A percentile compares a stretch with the other conserved stretches of the same genome.
Evolutionary conservation across 148 eudicot species (phyloP).

Genomic region (Fallopia convolvulus): DNA sequence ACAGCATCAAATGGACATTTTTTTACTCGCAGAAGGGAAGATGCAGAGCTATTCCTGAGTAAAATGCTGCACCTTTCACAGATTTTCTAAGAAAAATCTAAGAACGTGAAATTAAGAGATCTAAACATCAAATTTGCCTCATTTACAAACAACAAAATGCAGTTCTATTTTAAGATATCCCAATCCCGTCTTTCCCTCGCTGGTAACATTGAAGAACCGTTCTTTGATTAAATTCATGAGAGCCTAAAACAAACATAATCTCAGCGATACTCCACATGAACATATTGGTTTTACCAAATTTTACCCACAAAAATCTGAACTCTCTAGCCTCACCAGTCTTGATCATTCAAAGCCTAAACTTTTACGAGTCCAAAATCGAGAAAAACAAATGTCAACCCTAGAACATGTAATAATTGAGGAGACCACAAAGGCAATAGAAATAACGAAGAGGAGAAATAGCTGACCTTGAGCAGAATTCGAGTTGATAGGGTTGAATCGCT

Average conservation of each 20-base stretch:
- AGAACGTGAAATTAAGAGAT: background rate
- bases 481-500: background rate
- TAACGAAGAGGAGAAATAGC: background rate
- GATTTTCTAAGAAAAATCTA: background rate
- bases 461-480: background rate
- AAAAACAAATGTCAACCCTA: background rate
- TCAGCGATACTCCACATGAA: background rate
- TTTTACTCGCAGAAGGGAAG: background rate
- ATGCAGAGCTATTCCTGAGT: background rate
- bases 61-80: constrained; percentile 5
- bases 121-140: background rate
- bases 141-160: background rate
- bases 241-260: background rate
- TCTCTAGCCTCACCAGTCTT: background rate
- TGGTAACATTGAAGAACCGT: background rate
- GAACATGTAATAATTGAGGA: background rate
- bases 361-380: background rate
- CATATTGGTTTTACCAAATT: background rate
- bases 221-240: background rate
- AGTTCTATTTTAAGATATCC: background rate
- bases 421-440: background rate
- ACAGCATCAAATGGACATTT: background rate
- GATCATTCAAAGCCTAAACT: background rate
- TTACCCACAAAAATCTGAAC: background rate
- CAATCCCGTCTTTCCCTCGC: background rate